Base-by-base conservation (phyloP, 306 rosid species). In the Gastrolobium bilobum region DNA sequence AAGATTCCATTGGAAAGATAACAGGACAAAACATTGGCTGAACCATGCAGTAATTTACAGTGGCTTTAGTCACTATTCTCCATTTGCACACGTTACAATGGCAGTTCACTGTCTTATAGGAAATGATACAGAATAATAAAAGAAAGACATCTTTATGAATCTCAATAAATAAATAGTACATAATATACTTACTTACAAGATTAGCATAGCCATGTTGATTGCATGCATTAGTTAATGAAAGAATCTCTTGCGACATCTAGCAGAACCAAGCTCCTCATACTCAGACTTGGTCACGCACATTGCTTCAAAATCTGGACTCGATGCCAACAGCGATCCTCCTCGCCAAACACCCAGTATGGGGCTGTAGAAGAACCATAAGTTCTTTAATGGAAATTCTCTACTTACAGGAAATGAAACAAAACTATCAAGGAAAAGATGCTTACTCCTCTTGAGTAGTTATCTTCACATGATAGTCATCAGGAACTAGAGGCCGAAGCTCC, bases 231-330 rank as follows among this genome's bases (percentile, higher is more conserved):
- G 80, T 91, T 80, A 89, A 75, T 86, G 91, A 71, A 90, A 88
- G 83, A 92, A 92, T 86, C 99, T 86, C 87, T 80, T 89, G 68
- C 96, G 94, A 84, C 99, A 95, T 51, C 98, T 90, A 72, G 96
- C 98, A 64, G 99, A 95, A 76, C 99, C 99, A 50, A 86, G 98
- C 83, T 92, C 99, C 90, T 95, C 99, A 47, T 95, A 95, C 73
- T 95, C 99, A 2, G 96, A 85, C 88, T 95, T 95, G 75, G 96
- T 95, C 68, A 95, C 99, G 53, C 98, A 92, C 99, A 92, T 90
- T 39, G 94, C 85, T 79, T 92, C 97, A 67, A 89, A 95, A 84
- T 93, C 94, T 4, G 97, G 97, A 86, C 98, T 95, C 0, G 99
- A 95, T 4, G 96, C 99, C 68, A 95, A 85, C 40, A 92, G 82